phyloP scores from a whole-genome alignment of 2,329 filamentous ascomycete species.

The Colletotrichum karsti region DNA sequence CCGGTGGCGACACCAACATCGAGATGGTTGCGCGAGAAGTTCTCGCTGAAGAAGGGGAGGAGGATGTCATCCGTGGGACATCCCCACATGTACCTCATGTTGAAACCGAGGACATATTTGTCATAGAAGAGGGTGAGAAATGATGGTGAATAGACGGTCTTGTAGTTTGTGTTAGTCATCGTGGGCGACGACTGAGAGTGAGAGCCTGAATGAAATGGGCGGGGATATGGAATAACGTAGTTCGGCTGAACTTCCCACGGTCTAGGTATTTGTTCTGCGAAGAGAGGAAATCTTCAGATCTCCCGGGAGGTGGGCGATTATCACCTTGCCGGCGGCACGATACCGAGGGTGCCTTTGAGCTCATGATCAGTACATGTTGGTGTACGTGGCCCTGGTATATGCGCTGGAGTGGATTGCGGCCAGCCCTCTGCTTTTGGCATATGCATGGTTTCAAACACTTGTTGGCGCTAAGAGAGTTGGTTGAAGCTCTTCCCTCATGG shows the following conservation, averaged over 20 bases:
- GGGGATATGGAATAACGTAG: background rate
- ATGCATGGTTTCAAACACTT: background rate
- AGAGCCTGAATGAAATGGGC: background rate
- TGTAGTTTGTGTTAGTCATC: slow-evolving; percentile 20
- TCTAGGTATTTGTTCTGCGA: background rate
- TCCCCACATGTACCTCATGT: slow-evolving; percentile 45
- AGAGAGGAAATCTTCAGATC: background rate
- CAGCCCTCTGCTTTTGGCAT: background rate
- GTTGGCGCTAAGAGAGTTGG: background rate
- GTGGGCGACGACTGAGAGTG: background rate
- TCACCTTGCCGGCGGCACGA: background rate
- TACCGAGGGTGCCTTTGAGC: background rate
- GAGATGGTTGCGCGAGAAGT: slow-evolving; percentile 45
- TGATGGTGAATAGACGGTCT: slow-evolving; percentile 12
- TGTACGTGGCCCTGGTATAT: background rate
- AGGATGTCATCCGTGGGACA: slow-evolving; percentile 40
- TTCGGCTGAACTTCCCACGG: background rate
- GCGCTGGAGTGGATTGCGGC: background rate
- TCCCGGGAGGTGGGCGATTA: background rate
- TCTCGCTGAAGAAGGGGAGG: slow-evolving; percentile 42
- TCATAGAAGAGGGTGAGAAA: slow-evolving; percentile 38
- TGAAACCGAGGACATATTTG: slow-evolving; percentile 42
- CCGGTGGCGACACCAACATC: slow-evolving; percentile 51
- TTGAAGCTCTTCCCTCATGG: background rate
- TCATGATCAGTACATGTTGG: background rate